These are phyloP conservation scores for Beta macrorhiza DNA, from an alignment of 179 eudicot species.

Conservation along the genomic window DNA sequence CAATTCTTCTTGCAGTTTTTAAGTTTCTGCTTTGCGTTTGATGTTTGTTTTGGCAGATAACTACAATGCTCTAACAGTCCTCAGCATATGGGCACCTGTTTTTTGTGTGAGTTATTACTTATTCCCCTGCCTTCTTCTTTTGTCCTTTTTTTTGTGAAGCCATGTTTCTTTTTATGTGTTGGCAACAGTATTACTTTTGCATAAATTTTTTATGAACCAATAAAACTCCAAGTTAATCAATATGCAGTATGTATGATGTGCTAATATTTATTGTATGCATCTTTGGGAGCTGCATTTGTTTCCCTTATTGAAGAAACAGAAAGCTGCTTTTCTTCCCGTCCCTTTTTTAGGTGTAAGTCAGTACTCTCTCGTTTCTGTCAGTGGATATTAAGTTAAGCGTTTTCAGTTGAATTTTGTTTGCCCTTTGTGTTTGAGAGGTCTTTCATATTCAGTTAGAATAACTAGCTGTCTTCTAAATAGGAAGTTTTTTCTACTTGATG, in stretches of 20 bases:
- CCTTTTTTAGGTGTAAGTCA: neutral
- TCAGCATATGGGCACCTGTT: slow-evolving; percentile 94
- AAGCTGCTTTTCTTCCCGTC: neutral
- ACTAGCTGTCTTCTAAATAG: too few species aligned
- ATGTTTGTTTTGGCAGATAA: slow-evolving; percentile 65
- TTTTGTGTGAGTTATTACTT: slow-evolving; percentile 65
- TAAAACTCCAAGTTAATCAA: neutral
- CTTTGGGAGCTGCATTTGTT: neutral
- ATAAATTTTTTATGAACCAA: neutral
- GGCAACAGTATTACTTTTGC: neutral
- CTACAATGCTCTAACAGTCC: slow-evolving; percentile 78
- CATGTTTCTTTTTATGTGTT: neutral
- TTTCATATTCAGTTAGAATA: too few species aligned
- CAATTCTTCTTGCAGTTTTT: neutral
- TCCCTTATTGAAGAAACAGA: neutral
- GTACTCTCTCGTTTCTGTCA: too few species aligned
- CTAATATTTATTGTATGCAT: neutral
- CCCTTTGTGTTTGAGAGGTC: too few species aligned
- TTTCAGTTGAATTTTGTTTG: too few species aligned
- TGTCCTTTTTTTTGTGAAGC: neutral
- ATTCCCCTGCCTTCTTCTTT: neutral
- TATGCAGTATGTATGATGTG: neutral
- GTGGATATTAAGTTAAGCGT: too few species aligned
- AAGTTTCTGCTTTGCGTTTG: neutral
- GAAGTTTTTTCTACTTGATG: too few species aligned